phyloP scores from a whole-genome alignment of 2,329 filamentous ascomycete species.

The Nothophoma quercina region DNA sequence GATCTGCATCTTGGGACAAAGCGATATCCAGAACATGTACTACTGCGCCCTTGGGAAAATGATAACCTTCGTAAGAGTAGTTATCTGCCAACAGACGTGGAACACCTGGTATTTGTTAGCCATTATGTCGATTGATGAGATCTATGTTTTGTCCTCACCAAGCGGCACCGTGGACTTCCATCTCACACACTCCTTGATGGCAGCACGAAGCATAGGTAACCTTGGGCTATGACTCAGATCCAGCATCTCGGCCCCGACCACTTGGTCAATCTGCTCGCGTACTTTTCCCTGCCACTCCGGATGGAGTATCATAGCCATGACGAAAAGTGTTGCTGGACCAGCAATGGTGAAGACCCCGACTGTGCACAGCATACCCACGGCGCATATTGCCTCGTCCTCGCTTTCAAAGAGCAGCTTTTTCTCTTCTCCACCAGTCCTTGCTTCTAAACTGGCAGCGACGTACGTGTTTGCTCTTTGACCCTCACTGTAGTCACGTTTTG shows the following conservation, averaged over 20 bases:
- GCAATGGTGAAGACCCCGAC: conserved; percentile 24
- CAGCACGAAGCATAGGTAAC: conserved; percentile 49
- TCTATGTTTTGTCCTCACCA: too few relatives aligned
- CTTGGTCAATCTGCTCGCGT: conserved; percentile 14
- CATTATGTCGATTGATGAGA: too few relatives aligned
- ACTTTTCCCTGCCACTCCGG: conserved; percentile 19
- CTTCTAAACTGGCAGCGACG: not conserved
- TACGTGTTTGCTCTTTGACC: not conserved
- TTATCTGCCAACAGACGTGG: conserved; percentile 55
- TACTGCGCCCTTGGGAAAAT: conserved; percentile 51
- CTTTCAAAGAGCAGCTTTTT: not conserved
- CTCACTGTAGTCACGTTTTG: not conserved
- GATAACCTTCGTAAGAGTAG: conserved; percentile 53
- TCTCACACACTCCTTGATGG: conserved; percentile 42
- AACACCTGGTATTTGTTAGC: conserved; percentile 43
- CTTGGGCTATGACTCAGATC: conserved; percentile 39
- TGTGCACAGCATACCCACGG: conserved; percentile 25
- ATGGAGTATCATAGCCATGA: conserved; percentile 24
- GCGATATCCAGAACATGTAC: conserved; percentile 19
- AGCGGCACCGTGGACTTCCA: conserved; percentile 54
- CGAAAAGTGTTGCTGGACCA: conserved; percentile 21
- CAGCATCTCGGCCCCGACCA: conserved; percentile 3
- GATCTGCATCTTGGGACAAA: conserved; percentile 11
- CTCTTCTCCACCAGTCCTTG: not conserved
- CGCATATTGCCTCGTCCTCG: conserved; percentile 22